Evolutionary conservation across 192 early-diverging fungal genomes (phyloP), one percentile per base, ranked within the genome.

Genomic region (Mortierella alpina): DNA sequence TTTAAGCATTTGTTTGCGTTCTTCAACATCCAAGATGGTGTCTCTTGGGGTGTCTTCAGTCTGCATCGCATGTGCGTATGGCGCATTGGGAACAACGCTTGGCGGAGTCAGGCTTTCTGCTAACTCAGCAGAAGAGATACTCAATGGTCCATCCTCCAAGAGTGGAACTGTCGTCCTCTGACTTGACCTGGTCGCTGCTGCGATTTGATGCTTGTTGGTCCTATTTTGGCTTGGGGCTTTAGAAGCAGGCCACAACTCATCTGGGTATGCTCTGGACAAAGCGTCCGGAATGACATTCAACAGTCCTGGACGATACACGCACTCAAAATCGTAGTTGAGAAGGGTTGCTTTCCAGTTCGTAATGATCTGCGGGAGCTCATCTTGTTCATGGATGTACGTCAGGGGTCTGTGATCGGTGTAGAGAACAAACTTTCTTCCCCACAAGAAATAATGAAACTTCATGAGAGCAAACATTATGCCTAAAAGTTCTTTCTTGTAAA

Each of bases 361-460:
- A 22, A 83, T 66, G 63, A 76, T 72, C 40, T 48, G 46, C 14
- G 63, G 63, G 6, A 72, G 60, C 44, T 48, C 56, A 7, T 59
- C 49, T 45, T 84, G 80, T 42, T 68, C 73, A 63, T 78, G 61
- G 9, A 85, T 56, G 50, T 63, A 73, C 12, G 64, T 68, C 15
- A 78, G 59, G 5, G 68, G 71, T n/a, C 49, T 45, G 66, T 82
- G 75, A 59, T 85, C 80, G 1, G 75, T 75, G 22, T 61, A 82
- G 13, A 85, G 23, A 0, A 64, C 67, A 41, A 78, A 82, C 14
- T 22, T 46, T 44, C 59, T 47, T 58, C 84, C 75, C 17, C 58
- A 82, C 0, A 85, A 8, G 53, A 59, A 85, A 13, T 73, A 51
- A 23, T 85, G 80, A 50, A 82, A 82, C 15, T 69, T 50, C 1